Percentiles rank a stretch among this genome's conserved stretches.
phyloP scores from a whole-genome alignment of 1,139 yeast species.

The Yamadazyma buinensis region DNA sequence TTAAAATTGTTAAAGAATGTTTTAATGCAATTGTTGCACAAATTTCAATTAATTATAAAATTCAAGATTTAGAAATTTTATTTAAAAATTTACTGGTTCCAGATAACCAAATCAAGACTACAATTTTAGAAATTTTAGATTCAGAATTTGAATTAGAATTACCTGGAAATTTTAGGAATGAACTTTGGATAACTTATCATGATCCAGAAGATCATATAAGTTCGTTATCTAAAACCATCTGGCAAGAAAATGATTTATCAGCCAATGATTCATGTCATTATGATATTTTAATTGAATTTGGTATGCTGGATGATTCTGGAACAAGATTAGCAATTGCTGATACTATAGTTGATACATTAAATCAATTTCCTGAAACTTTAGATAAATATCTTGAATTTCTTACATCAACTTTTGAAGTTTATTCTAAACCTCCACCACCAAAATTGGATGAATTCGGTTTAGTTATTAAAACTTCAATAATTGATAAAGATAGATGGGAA shows the following conservation, averaged over 20 bases:
- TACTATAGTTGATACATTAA: conserved; percentile 45
- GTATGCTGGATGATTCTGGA: conserved; percentile 57
- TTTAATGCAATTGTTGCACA: conserved; percentile 72
- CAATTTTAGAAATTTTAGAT: conserved; percentile 81
- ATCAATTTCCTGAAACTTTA: conserved; percentile 20
- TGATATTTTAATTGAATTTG: conserved; percentile 42
- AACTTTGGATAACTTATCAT: conserved; percentile 75
- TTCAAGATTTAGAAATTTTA: conserved; percentile 56
- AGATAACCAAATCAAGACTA: conserved; percentile 67
- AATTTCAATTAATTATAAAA: conserved; percentile 57
- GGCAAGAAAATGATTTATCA: conserved; percentile 70
- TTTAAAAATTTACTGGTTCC: conserved; percentile 59
- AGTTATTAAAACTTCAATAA: conserved; percentile 57
- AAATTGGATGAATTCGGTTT: conserved; percentile 76
- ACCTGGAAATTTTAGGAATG: conserved; percentile 55
- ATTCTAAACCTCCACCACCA: conserved; percentile 75
- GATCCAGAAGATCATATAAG: conserved; percentile 66
- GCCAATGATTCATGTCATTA: conserved; percentile 42
- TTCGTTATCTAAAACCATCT: conserved; percentile 72
- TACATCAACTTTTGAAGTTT: conserved; percentile 52
- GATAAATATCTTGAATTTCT: conserved; percentile 41
- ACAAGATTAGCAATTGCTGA: conserved; percentile 64
- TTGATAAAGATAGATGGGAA: conserved; percentile 76
- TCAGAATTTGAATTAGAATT: conserved; percentile 69
- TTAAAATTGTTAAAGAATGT: conserved; percentile 80